Evolutionary conservation across 306 rosid genomes (phyloP), one percentile per base, ranked within the genome.

Genomic region (Cicer chorassanicum): DNA sequence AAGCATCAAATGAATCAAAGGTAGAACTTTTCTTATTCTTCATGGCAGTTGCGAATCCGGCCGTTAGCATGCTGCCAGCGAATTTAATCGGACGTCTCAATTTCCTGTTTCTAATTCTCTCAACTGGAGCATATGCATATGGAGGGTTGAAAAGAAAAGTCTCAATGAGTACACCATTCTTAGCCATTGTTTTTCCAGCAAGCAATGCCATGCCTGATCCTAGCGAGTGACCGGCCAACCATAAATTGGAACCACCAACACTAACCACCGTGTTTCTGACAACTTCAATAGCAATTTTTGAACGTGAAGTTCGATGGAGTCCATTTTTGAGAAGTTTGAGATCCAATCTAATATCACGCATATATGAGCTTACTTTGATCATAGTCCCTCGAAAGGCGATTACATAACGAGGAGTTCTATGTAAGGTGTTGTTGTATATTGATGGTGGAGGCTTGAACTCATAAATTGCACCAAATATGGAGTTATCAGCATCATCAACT

Each of bases 121-220:
- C 99, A n/a, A 94, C 83, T 4, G 99, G 99, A 70, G 96, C 88
- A 6, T 96, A 89, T 42, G 81, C 51, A 78, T 83, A 94, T 1
- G 97, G 99, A 11, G 97, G 96, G 75, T 94, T 94, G 80, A 94
- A 94, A 64, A 92, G 96, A 82, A 87, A 92, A 69, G 98, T 81
- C 74, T 86, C 80, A 3, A 94, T 82, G 40, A 84, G 80, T 80
- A 51, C 41, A 42, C 93, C 93, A 40, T 21, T 66, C 80, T 80
- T 86, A 41, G 91, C 99, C 99, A 94, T 81, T 48, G 88, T 85
- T 88, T 89, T 94, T 41, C 98, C 99, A 16, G 85, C 62, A 55
- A 92, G 97, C 97, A 94, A 73, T 74, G 93, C 95, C 86, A 94
- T 81, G 74, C 88, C 93, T 43, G 99, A 92, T 73, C 99, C 99